A percentile compares a stretch with the other conserved stretches of the same genome.
phyloP scores from a whole-genome alignment of 2,329 filamentous ascomycete species.

The Penicillium sp. region DNA sequence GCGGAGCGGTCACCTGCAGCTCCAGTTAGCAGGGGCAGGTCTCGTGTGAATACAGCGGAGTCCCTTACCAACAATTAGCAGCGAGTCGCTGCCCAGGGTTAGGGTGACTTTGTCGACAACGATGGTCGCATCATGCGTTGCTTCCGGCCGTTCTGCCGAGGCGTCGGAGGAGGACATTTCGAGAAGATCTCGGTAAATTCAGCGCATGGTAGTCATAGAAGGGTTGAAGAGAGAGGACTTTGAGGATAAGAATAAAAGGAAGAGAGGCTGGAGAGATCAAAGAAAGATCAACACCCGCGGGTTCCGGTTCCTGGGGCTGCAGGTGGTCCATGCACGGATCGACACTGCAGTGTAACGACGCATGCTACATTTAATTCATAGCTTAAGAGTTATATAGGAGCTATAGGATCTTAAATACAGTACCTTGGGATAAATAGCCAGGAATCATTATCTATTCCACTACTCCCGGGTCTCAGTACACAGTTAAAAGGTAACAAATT shows the following conservation, averaged over 20 bases:
- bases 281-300: conserved; percentile 12
- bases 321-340: conserved; percentile 16
- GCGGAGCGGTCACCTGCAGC: conserved; percentile 51
- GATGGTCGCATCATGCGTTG: conserved; percentile 45
- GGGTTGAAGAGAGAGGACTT: background rate
- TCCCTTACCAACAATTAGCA: conserved; percentile 54
- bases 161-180: conserved; percentile 24
- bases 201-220: conserved; percentile 9
- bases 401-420: no score
- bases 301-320: conserved; percentile 18
- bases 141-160: conserved; percentile 30
- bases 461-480: conserved; percentile 26
- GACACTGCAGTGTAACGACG: conserved; percentile 3
- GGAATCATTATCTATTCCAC: conserved; percentile 24
- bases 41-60: background rate
- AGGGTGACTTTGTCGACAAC: conserved; percentile 56
- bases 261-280: conserved; percentile 10
- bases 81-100: conserved; percentile 56
- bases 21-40: background rate
- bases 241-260: conserved; percentile 3
- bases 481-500: conserved; percentile 25
- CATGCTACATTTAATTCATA: background rate
- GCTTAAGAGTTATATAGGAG: no score
- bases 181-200: conserved; percentile 4
- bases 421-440: background rate